Evolutionary conservation across 2,329 filamentous ascomycete species (phyloP).

Genomic region (Beauveria scarabaeidicola): DNA sequence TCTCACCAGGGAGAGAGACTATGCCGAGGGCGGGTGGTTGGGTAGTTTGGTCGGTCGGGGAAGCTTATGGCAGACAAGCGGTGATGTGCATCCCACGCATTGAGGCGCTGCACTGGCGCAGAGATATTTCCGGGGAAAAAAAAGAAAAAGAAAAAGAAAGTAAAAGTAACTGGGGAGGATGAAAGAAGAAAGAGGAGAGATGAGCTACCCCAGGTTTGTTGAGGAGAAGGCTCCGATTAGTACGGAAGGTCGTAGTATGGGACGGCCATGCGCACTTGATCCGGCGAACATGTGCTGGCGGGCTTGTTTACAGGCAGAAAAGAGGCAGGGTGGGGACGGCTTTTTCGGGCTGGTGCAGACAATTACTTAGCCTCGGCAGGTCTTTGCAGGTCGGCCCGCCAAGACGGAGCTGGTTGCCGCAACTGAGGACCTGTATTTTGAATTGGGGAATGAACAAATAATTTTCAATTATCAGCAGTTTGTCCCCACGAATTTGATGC

Average conservation of each 20-base stretch:
- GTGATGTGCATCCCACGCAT: constrained; percentile 3
- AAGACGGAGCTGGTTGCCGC: not conserved
- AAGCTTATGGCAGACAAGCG: constrained; percentile 1
- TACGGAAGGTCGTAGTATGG: not conserved
- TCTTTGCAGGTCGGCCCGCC: not conserved
- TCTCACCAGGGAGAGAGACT: not conserved
- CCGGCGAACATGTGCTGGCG: constrained; percentile 11
- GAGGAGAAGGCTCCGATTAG: constrained; percentile 5
- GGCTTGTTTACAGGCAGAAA: not conserved
- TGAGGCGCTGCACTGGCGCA: not conserved
- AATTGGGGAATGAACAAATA: no score
- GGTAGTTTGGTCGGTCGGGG: not conserved
- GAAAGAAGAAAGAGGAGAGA: not conserved
- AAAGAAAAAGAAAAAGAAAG: not conserved
- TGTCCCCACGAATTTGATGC: no score
- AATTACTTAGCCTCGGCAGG: constrained; percentile 17
- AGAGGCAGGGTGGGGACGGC: constrained; percentile 3
- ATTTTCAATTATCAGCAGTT: no score
- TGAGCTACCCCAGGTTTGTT: constrained; percentile 6
- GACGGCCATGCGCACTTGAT: constrained; percentile 5
- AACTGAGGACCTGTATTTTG: no score
- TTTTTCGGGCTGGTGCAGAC: constrained; percentile 13
- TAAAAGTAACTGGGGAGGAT: not conserved
- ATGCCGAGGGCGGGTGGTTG: constrained; percentile 3
- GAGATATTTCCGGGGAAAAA: not conserved